A percentile compares a stretch with the other conserved stretches of the same genome.
Conservation (phyloP, 2,329 filamentous ascomycete species). For the Stagonosporopsis chrysanthemi region DNA sequence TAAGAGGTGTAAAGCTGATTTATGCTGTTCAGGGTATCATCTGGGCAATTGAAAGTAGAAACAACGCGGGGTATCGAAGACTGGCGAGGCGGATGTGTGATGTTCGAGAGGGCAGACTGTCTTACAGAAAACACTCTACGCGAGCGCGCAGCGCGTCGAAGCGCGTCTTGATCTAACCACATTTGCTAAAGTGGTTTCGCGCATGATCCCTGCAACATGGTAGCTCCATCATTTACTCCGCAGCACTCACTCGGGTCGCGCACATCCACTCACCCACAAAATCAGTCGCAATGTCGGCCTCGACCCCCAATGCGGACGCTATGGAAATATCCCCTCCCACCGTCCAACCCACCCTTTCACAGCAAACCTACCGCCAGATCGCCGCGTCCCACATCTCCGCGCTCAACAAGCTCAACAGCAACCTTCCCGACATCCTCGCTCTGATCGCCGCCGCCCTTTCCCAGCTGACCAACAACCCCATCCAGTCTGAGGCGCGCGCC, state of each 20-base stretch:
- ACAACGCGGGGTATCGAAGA: slow-evolving; percentile 28
- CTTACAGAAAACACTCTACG: slow-evolving; percentile 28
- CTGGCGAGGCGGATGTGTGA: slow-evolving; percentile 20
- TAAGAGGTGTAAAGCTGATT: slow-evolving; percentile 31
- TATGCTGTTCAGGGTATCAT: slow-evolving; percentile 45
- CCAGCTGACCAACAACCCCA: slow-evolving; percentile 57
- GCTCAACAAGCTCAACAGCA: slow-evolving; percentile 39
- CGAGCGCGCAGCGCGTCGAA: slow-evolving; percentile 25
- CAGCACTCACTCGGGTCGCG: not conserved
- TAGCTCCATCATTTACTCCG: not conserved
- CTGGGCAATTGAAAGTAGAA: slow-evolving; percentile 26
- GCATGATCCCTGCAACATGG: not conserved
- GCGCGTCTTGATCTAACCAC: slow-evolving; percentile 20
- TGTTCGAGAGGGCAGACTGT: slow-evolving; percentile 17
- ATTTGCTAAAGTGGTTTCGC: slow-evolving; percentile 37
- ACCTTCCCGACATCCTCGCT: slow-evolving; percentile 64
- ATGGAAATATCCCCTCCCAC: slow-evolving; percentile 4
- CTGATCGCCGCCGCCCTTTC: slow-evolving; percentile 84
- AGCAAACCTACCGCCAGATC: slow-evolving; percentile 40
- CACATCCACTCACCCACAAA: not conserved
- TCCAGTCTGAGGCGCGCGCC: slow-evolving; percentile 54
- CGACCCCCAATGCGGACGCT: slow-evolving; percentile 11
- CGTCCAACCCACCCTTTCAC: slow-evolving; percentile 7
- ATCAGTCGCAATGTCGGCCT: slow-evolving; percentile 24
- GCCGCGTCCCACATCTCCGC: slow-evolving; percentile 44